phyloP scores from a whole-genome alignment of 169 alveolate genomes.

The Plasmodium chabaudi region DNA sequence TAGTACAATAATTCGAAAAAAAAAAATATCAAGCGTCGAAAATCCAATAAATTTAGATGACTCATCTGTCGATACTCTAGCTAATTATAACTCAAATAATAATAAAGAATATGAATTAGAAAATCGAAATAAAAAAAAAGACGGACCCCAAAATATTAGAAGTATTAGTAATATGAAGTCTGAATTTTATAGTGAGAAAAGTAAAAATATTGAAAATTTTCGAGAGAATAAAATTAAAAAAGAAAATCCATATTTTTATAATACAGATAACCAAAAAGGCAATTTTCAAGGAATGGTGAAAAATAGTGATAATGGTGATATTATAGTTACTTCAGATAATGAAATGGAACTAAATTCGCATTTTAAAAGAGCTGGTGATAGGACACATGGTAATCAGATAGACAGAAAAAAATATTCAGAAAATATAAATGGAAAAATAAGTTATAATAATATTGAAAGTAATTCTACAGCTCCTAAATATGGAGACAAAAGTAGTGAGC shows the following conservation, averaged over 20 bases:
- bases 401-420: constrained; percentile 10
- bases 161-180: not conserved
- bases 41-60: constrained; percentile 38
- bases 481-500: no score
- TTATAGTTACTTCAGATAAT: no score
- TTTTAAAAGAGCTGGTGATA: no score
- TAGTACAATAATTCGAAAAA: not conserved
- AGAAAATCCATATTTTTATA: not conserved
- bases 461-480: not conserved
- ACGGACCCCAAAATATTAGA: constrained; percentile 6
- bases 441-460: constrained; percentile 1
- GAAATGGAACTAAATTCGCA: no score
- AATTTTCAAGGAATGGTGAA: no score
- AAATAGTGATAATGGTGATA: no score
- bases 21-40: constrained; percentile 9
- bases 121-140: constrained; percentile 14
- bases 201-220: not conserved
- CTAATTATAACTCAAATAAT: constrained; percentile 25
- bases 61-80: constrained; percentile 20
- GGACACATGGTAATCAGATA: not conserved
- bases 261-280: not conserved
- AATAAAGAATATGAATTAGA: constrained; percentile 24
- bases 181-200: constrained; percentile 4
- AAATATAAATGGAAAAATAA: constrained; percentile 17
- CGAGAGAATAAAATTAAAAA: not conserved